A percentile compares a stretch with the other conserved stretches of the same genome.
Evolutionary conservation across 805 yeast genomes (phyloP).

Genomic region (Debaryomyces prosopidis): DNA sequence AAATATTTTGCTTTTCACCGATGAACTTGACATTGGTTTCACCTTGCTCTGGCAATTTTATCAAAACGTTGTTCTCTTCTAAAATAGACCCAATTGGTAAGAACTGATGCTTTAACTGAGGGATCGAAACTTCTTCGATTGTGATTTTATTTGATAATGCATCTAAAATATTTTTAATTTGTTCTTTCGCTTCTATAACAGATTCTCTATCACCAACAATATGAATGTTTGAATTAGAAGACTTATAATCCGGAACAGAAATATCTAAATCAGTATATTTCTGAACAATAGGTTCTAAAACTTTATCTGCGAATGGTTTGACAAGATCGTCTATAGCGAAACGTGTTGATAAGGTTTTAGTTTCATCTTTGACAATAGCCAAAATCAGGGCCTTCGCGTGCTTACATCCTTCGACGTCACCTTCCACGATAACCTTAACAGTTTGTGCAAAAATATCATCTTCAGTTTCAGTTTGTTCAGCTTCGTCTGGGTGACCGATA

Average conservation of each 20-base stretch:
- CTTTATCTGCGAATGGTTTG: constrained; percentile 46
- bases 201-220: constrained; percentile 73
- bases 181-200: constrained; percentile 55
- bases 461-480: constrained; percentile 40
- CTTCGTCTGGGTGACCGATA: constrained; percentile 47
- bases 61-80: constrained; percentile 55
- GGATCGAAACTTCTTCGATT: constrained; percentile 61
- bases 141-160: constrained; percentile 45
- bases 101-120: constrained; percentile 67
- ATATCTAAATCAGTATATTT: constrained; percentile 29
- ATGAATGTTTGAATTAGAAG: constrained; percentile 40
- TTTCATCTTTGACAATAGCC: constrained; percentile 73
- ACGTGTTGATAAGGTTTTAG: constrained; percentile 55
- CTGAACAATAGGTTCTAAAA: constrained; percentile 24
- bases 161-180: constrained; percentile 48
- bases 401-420: constrained; percentile 81
- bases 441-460: constrained; percentile 62
- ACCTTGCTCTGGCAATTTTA: constrained; percentile 52
- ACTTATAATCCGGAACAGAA: constrained; percentile 36
- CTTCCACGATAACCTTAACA: constrained; percentile 68
- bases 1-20: constrained; percentile 58
- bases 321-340: constrained; percentile 44
- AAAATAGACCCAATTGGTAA: constrained; percentile 57
- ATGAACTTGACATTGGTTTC: constrained; percentile 57
- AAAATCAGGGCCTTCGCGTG: constrained; percentile 70